Percentiles rank a stretch among this genome's conserved stretches.
Evolutionary conservation across 1,284 basidiomycete species (phyloP).

Genomic region (Sporisorium sorghi): DNA sequence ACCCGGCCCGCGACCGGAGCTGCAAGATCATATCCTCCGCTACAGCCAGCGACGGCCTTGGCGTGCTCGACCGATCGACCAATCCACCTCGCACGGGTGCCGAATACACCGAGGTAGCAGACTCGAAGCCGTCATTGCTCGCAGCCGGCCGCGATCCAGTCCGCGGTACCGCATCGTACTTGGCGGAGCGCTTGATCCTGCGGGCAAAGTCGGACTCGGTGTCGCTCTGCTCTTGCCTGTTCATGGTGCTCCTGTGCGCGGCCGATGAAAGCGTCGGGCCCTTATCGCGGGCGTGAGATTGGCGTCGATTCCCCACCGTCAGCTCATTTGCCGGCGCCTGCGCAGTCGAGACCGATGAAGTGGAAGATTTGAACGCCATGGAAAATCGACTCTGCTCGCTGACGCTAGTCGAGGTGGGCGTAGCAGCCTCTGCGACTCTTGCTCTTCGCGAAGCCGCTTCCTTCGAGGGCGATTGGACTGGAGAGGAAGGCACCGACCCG

Average conservation of each 20-base stretch:
- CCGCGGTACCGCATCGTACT: conserved; percentile 14
- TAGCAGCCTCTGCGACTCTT: neutral
- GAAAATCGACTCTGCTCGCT: conserved; percentile 32
- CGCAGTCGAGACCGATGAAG: conserved; percentile 16
- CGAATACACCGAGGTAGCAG: conserved; percentile 17
- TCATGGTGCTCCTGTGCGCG: neutral
- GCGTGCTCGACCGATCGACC: neutral
- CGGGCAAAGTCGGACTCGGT: conserved; percentile 9
- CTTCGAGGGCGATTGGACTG: conserved; percentile 4
- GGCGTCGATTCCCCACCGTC: neutral
- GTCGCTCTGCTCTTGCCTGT: conserved; percentile 10
- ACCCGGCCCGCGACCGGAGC: conserved; percentile 7
- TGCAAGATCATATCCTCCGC: conserved; percentile 31
- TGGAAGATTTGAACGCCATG: conserved; percentile 25
- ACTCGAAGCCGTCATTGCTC: conserved; percentile 19
- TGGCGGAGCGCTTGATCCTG: conserved; percentile 24
- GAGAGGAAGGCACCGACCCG: neutral
- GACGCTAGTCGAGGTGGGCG: conserved; percentile 19
- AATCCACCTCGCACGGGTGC: conserved; percentile 2
- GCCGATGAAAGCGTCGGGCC: conserved; percentile 23
- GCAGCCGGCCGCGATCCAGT: neutral
- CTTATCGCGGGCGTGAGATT: neutral
- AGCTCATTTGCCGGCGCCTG: conserved; percentile 1
- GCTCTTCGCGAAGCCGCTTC: conserved; percentile 12
- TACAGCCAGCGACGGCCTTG: conserved; percentile 15